Evolutionary conservation across 2,329 filamentous ascomycete species (phyloP), one percentile per base, ranked within the genome.

Genomic region (Diaporthe velutina): DNA sequence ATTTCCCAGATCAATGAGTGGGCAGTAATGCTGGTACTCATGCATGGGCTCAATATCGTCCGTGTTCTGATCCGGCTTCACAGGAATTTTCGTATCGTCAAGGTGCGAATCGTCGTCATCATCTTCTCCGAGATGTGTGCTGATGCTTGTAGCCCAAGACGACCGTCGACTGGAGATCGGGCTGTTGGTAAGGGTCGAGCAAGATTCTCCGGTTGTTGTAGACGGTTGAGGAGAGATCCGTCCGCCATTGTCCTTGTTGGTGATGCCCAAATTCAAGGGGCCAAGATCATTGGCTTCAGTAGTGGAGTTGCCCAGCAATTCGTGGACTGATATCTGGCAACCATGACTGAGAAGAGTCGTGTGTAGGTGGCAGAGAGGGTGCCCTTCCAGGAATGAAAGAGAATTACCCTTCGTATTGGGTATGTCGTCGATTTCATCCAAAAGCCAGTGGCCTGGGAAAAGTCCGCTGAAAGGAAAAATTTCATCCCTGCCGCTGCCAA

Each of bases 81-180:
- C 19, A n/a, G 8, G 15, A 7, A 19, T 0, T 1, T 54, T 42
- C 6, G 4, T 5, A 17, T 28, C 10, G 13, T 8, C 9, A n/a
- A 38, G 10, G 10, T 19, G 3, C n/a, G n/a, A 17, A 2, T 55
- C n/a, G 5, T 28, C n/a, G 13, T 3, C 4, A 5, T 61, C 42
- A 0, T 40, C 40, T 28, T 40, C 54, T 12, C 33, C 25, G 25
- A 3, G 10, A 1, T 28, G 30, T 25, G 45, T 33, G 45, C 28
- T 61, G 57, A 54, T 72, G 58, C 42, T 72, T 15, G 70, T 64
- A 22, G 70, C 70, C 70, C 70, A 72, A 3, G 70, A 72, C 4
- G 57, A 54, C 3, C 35, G 48, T 22, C 57, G 70, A 38, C 52
- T 72, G 15, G 48, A 30, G 12, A 1, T 12, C 15, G 52, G 57